Evolutionary conservation across 345 rosid species (phyloP).

Genomic region (Crucihimalaya himalaica): DNA sequence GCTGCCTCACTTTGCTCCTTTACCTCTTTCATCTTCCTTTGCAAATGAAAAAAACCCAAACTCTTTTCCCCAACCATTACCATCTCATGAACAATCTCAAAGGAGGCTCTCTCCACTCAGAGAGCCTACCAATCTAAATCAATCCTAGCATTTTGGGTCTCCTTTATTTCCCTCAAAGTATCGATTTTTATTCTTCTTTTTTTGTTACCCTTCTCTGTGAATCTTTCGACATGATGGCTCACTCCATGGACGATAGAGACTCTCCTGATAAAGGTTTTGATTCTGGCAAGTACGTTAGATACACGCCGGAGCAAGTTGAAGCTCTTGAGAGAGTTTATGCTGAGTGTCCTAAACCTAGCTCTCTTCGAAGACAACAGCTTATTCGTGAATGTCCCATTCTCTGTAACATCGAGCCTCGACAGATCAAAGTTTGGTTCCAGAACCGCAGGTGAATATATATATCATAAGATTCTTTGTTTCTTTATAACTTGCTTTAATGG

Average conservation of each 20-base stretch:
- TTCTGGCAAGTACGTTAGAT: slow-evolving; percentile 44
- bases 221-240: slow-evolving; percentile 34
- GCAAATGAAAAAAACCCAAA: slow-evolving; percentile 32
- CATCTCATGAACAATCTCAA: slow-evolving; percentile 39
- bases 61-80: slow-evolving; percentile 19
- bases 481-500: background rate
- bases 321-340: slow-evolving; percentile 47
- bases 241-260: slow-evolving; percentile 45
- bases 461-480: background rate
- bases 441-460: slow-evolving; percentile 36
- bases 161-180: background rate
- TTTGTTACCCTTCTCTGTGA: background rate
- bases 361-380: slow-evolving; percentile 44
- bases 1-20: slow-evolving; percentile 15
- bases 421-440: slow-evolving; percentile 51
- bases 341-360: slow-evolving; percentile 46
- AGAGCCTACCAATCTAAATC: slow-evolving; percentile 40
- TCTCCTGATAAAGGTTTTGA: slow-evolving; percentile 42
- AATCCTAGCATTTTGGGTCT: background rate
- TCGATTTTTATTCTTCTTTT: slow-evolving; percentile 11
- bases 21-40: background rate
- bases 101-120: slow-evolving; percentile 46
- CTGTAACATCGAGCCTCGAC: slow-evolving; percentile 42
- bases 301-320: slow-evolving; percentile 46
- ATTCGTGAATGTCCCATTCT: slow-evolving; percentile 42